Conservation (phyloP, 129 eudicot genomes). For the Calendula officinalis region DNA sequence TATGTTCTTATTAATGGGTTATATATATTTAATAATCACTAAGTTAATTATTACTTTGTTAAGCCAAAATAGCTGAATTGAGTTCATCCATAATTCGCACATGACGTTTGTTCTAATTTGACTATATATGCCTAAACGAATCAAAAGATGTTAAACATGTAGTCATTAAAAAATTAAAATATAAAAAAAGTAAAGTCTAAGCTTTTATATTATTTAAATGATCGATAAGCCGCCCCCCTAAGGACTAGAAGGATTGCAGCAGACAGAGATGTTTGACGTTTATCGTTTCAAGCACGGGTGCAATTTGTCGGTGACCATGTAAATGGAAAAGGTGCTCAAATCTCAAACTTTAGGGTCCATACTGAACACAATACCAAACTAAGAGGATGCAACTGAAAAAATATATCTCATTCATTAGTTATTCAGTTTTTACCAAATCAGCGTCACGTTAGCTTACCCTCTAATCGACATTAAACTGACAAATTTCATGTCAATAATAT, state of each 20-base stretch:
- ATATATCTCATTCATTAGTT: background rate
- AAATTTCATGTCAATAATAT: no score
- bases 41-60: no score
- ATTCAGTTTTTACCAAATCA: no score
- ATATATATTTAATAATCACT: no score
- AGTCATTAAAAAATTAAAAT: background rate
- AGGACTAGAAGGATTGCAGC: constrained; percentile 12
- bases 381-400: background rate
- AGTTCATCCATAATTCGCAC: no score
- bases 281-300: constrained; percentile 10
- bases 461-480: no score
- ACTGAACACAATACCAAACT: constrained; percentile 1
- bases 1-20: no score
- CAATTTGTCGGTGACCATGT: constrained; percentile 22
- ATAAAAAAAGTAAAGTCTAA: background rate
- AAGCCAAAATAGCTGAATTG: no score
- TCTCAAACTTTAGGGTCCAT: background rate
- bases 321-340: background rate
- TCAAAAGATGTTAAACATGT: no score
- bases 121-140: no score
- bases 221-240: constrained; percentile 24
- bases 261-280: constrained; percentile 2
- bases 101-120: no score
- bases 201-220: constrained; percentile 5
- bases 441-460: no score